These are phyloP conservation scores for Fusarium secorum DNA, from an alignment of 2,329 filamentous ascomycete species.

Conservation along the genomic window DNA sequence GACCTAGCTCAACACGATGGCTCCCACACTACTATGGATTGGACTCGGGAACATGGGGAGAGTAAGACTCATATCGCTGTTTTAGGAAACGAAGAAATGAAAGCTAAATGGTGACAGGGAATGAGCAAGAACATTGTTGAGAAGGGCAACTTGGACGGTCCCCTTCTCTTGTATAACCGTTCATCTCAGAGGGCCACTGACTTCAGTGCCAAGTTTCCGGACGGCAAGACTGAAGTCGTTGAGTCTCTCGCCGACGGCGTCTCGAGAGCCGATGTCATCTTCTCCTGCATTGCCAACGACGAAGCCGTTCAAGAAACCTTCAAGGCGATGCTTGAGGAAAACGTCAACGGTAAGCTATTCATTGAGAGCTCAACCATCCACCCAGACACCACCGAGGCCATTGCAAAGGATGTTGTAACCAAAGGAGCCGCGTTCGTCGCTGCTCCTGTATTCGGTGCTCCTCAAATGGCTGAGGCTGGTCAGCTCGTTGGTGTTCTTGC, in stretches of 20 bases:
- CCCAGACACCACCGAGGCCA: slow-evolving; percentile 76
- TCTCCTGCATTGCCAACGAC: slow-evolving; percentile 83
- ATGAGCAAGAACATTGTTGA: slow-evolving; percentile 85
- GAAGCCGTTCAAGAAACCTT: slow-evolving; percentile 72
- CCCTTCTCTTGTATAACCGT: slow-evolving; percentile 83
- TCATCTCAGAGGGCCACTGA: slow-evolving; percentile 71
- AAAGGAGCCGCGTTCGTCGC: slow-evolving; percentile 79
- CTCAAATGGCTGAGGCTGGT: slow-evolving; percentile 74
- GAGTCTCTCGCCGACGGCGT: slow-evolving; percentile 72
- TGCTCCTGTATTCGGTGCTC: slow-evolving; percentile 73
- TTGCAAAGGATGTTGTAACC: slow-evolving; percentile 64
- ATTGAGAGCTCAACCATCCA: slow-evolving; percentile 90
- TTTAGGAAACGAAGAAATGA: not conserved
- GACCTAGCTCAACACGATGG: slow-evolving; percentile 50
- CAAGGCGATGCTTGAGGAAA: slow-evolving; percentile 58
- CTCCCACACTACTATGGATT: slow-evolving; percentile 75
- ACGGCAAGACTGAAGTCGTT: slow-evolving; percentile 69
- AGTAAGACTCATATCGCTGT: slow-evolving; percentile 55
- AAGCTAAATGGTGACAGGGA: slow-evolving; percentile 59
- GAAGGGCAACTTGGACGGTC: slow-evolving; percentile 75
- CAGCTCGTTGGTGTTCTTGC: slow-evolving; percentile 77
- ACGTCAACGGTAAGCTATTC: slow-evolving; percentile 76
- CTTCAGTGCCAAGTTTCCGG: slow-evolving; percentile 66
- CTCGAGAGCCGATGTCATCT: slow-evolving; percentile 76
- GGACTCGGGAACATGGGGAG: slow-evolving; percentile 90